These are phyloP conservation scores for Amaranthus palmeri DNA, from an alignment of 148 eudicot genomes.

Conservation along the genomic window DNA sequence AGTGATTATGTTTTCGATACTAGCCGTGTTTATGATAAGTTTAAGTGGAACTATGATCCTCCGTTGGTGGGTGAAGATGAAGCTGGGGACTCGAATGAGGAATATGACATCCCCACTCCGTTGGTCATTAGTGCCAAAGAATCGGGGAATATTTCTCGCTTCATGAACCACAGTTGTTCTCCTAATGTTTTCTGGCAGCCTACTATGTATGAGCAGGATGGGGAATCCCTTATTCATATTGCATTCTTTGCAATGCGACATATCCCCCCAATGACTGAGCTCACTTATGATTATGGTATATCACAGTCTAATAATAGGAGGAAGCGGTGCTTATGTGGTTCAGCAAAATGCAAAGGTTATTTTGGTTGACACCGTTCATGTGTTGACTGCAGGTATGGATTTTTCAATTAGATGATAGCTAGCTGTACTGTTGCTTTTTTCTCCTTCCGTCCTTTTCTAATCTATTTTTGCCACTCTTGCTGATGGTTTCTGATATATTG, in stretches of 20 bases:
- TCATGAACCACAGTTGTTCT: slow-evolving; percentile 94
- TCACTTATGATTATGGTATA: slow-evolving; percentile 78
- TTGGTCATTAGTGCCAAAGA: slow-evolving; percentile 67
- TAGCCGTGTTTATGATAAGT: slow-evolving; percentile 48
- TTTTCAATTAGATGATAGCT: too few relatives aligned
- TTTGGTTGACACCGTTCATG: slow-evolving; percentile 41
- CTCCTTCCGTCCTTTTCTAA: too few relatives aligned
- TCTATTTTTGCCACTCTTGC: too few relatives aligned
- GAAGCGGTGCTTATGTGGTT: slow-evolving; percentile 78
- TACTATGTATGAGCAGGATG: slow-evolving; percentile 53
- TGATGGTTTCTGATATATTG: too few relatives aligned
- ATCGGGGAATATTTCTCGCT: slow-evolving; percentile 77
- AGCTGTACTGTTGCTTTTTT: too few relatives aligned
- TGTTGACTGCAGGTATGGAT: slow-evolving; percentile 18
- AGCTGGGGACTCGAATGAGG: slow-evolving; percentile 25
- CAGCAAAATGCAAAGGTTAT: slow-evolving; percentile 70
- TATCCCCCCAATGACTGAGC: slow-evolving; percentile 89
- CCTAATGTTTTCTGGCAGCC: slow-evolving; percentile 91
- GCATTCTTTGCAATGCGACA: slow-evolving; percentile 79
- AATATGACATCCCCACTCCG: slow-evolving; percentile 38
- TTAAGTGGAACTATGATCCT: slow-evolving; percentile 46
- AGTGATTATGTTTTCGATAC: slow-evolving; percentile 70
- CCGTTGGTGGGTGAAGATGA: slow-evolving; percentile 34
- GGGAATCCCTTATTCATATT: slow-evolving; percentile 55
- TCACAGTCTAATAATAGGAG: slow-evolving; percentile 47